Evolutionary conservation across 129 eudicot species (phyloP), one percentile per base, ranked within the genome.

Genomic region (Daucus carota): DNA sequence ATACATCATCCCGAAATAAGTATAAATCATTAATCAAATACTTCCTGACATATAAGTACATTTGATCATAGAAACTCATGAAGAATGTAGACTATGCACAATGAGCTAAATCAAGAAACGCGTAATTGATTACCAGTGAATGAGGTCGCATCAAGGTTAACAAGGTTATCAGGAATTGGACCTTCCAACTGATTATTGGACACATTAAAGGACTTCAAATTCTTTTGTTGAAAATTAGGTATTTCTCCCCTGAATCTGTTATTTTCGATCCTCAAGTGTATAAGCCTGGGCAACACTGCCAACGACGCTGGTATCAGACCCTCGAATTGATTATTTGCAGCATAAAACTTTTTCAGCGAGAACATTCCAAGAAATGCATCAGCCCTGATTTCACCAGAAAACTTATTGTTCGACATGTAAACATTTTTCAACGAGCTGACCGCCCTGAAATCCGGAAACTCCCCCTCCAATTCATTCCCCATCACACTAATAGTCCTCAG

Each of bases 161-260:
- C 81, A 80, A 94, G 87, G 80, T 66, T 73, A 15, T 66, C 28
- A 3, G 99, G 99, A 75, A 95, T 88, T 28, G 67, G 83, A 8
- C 99, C 99, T 7, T 52, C 78, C 40, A 94, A 77, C 36, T 76
- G 50, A 71, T 94, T 94, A 84, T 87, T 75, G 16, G 98, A 83
- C 8, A 87, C 84, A 71, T 87, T 86, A 7, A 84, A 79, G 32
- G 3, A 8, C 2, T 42, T 86, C 40, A 86, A 16, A 57, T 54
- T 79, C 22, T 74, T 79, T 26, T 34, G 78, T 17, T 22, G 31
- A 67, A 94, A 86, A n/a, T 48, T 52, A 0, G 98, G 97, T 28
- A 91, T 81, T 31, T 72, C 70, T 4, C 98, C 97, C 38, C 76
- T 82, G 17, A 95, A 89, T 17, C 68, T 65, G 72, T 95, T 95